Conservation (phyloP, 1,139 yeast species). For the Yamadazyma buinensis region DNA sequence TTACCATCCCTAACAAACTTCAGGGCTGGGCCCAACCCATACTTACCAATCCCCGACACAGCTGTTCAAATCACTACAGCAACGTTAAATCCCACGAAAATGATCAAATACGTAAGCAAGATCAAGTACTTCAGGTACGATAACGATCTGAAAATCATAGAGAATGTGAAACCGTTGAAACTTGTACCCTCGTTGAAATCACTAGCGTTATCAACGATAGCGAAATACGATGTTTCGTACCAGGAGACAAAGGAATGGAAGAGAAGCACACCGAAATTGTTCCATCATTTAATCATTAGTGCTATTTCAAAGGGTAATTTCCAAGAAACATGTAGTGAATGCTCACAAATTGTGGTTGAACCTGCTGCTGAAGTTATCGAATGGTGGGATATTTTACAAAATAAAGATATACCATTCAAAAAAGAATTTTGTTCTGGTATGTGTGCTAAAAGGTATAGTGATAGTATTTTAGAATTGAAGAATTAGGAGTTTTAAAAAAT, state of each 20-base stretch:
- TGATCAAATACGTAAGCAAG: constrained; percentile 23
- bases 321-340: constrained; percentile 34
- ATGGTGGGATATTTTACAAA: constrained; percentile 46
- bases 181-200: constrained; percentile 30
- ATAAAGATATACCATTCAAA: constrained; percentile 35
- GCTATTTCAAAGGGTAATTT: constrained; percentile 42
- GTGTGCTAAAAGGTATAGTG: constrained; percentile 28
- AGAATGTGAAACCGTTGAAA: neutral
- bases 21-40: constrained; percentile 46
- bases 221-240: constrained; percentile 41
- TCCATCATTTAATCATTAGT: constrained; percentile 29
- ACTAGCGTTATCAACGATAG: constrained; percentile 33
- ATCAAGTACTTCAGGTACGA: constrained; percentile 15
- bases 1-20: constrained; percentile 29
- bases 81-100: constrained; percentile 10
- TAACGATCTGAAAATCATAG: constrained; percentile 4
- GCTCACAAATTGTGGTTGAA: constrained; percentile 34
- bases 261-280: constrained; percentile 31
- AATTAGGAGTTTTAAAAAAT: too few relatives aligned
- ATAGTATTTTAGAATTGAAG: constrained; percentile 6
- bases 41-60: constrained; percentile 24
- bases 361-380: constrained; percentile 41
- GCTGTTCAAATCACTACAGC: constrained; percentile 19
- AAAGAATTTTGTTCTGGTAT: constrained; percentile 39
- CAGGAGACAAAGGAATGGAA: constrained; percentile 45